Conservation (phyloP, 129 eudicot species). For the Smallanthus sonchifolius region DNA sequence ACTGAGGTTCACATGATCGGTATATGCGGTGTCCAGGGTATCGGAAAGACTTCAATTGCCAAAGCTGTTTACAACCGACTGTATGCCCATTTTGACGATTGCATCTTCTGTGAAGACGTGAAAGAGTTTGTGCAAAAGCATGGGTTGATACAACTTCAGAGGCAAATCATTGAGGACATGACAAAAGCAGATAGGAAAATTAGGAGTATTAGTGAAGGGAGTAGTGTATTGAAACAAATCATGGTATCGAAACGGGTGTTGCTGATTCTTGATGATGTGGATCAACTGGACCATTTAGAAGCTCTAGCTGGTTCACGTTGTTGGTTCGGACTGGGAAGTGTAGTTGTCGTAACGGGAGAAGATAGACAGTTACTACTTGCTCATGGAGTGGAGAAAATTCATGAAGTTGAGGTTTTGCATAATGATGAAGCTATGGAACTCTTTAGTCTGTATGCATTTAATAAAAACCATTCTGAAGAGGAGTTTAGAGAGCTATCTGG, state of each 20-base stretch:
- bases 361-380: conserved; percentile 15
- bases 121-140: conserved; percentile 4
- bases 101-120: conserved; percentile 26
- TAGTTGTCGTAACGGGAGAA: conserved; percentile 23
- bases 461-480: conserved; percentile 14
- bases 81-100: conserved; percentile 15
- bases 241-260: conserved; percentile 12
- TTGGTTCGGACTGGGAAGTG: conserved; percentile 34
- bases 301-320: conserved; percentile 16
- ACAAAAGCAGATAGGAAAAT: conserved; percentile 20
- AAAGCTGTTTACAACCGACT: conserved; percentile 26
- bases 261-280: conserved; percentile 31
- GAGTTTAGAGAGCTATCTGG: conserved; percentile 1
- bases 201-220: conserved; percentile 30
- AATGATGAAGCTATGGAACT: conserved; percentile 21
- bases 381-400: conserved; percentile 21
- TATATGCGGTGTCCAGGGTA: conserved; percentile 25
- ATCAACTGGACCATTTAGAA: conserved; percentile 16
- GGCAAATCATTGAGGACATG: conserved; percentile 22
- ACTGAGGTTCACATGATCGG: conserved; percentile 33
- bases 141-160: conserved; percentile 29
- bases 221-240: conserved; percentile 11
- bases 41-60: conserved; percentile 33
- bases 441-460: conserved; percentile 27
- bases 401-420: conserved; percentile 7